phyloP scores from a whole-genome alignment of 2,329 filamentous ascomycete species.

The Truncatella angustata region DNA sequence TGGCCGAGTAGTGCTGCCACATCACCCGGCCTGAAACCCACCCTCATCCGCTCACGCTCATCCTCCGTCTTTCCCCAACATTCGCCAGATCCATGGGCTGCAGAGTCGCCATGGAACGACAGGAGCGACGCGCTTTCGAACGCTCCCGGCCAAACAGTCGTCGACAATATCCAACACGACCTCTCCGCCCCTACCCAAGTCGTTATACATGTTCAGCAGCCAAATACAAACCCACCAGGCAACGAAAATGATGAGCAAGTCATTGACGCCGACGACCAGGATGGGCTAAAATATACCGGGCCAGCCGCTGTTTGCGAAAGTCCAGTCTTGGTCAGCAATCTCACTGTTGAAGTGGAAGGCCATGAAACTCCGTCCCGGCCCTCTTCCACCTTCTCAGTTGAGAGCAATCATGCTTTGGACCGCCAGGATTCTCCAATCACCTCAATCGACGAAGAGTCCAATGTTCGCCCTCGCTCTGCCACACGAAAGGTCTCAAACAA shows the following conservation, averaged over 20 bases:
- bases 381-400: slow-evolving; percentile 25
- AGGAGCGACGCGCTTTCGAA: neutral
- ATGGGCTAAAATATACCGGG: neutral
- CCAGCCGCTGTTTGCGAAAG: neutral
- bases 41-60: slow-evolving; percentile 28
- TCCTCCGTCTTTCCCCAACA: slow-evolving; percentile 31
- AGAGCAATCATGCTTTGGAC: slow-evolving; percentile 27
- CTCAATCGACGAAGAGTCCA: slow-evolving; percentile 41
- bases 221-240: neutral
- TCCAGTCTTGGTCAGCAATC: neutral
- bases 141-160: neutral
- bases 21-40: slow-evolving; percentile 31
- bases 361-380: slow-evolving; percentile 23
- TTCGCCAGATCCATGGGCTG: slow-evolving; percentile 42
- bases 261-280: neutral
- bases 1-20: slow-evolving; percentile 38
- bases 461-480: slow-evolving; percentile 18
- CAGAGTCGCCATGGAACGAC: slow-evolving; percentile 29
- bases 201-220: neutral
- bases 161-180: neutral
- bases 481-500: slow-evolving; percentile 37
- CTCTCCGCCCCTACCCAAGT: neutral
- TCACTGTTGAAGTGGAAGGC: slow-evolving; percentile 13
- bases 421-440: slow-evolving; percentile 43
- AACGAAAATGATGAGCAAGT: neutral